A percentile compares a stretch with the other conserved stretches of the same genome.
phyloP scores from a whole-genome alignment of 768 basidiomycete species.

The Naganishia randhawae region DNA sequence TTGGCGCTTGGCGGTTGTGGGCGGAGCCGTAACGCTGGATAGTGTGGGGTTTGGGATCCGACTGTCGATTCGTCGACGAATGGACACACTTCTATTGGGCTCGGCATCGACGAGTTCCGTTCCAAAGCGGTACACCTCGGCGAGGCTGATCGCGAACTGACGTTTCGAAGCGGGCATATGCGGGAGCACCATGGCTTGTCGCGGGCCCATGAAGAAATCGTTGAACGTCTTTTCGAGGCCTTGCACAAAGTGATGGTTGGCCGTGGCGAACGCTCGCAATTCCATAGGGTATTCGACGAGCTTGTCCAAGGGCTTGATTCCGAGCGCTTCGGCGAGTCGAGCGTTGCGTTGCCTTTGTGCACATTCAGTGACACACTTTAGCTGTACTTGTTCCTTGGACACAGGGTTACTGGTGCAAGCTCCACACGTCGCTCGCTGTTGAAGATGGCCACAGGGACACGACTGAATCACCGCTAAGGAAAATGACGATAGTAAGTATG shows the following conservation, averaged over 20 bases:
- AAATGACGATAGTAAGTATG: not conserved
- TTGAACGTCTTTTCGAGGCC: conserved; percentile 76
- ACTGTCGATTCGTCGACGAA: conserved; percentile 76
- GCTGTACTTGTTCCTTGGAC: conserved; percentile 54
- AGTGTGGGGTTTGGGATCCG: conserved; percentile 70
- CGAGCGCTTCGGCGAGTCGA: conserved; percentile 81
- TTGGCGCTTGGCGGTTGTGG: conserved; percentile 29
- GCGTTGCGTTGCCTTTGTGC: conserved; percentile 79
- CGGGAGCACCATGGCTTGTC: conserved; percentile 41
- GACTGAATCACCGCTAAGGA: conserved; percentile 58
- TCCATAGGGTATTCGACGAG: conserved; percentile 60
- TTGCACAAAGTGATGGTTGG: conserved; percentile 64
- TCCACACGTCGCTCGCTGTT: conserved; percentile 70
- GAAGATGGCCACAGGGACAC: conserved; percentile 80
- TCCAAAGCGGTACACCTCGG: conserved; percentile 74
- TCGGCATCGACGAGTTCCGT: conserved; percentile 86
- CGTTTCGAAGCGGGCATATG: conserved; percentile 69
- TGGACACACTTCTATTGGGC: conserved; percentile 77
- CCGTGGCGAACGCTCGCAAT: conserved; percentile 60
- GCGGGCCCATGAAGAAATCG: conserved; percentile 57
- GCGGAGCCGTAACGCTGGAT: conserved; percentile 53
- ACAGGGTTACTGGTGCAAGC: conserved; percentile 55
- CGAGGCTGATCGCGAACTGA: conserved; percentile 70
- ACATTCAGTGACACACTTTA: conserved; percentile 82
- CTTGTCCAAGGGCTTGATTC: conserved; percentile 60